Percentiles rank a stretch among this genome's conserved stretches.
Evolutionary conservation across 371 early-diverging fungal species (phyloP).

Genomic region (Globomyces sp.): DNA sequence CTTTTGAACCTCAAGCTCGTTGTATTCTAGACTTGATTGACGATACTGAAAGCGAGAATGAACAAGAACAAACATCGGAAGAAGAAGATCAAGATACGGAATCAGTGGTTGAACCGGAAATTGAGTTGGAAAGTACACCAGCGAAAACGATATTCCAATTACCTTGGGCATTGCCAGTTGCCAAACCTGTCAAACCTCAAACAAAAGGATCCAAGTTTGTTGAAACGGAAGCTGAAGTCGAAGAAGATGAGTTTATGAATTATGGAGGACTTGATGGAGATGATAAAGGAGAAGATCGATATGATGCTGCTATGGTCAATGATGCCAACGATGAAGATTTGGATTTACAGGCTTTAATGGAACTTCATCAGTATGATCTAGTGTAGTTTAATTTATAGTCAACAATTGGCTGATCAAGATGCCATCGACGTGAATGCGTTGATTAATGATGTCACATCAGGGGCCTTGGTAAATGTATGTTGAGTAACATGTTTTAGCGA

Average conservation of each 20-base stretch:
- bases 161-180: background rate
- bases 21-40: too few relatives aligned
- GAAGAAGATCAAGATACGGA: background rate
- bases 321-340: slow-evolving; percentile 21
- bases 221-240: slow-evolving; percentile 44
- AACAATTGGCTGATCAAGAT: slow-evolving; percentile 36
- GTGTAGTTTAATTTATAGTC: slow-evolving; percentile 16
- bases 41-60: too few relatives aligned
- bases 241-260: slow-evolving; percentile 48
- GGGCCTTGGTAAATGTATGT: slow-evolving; percentile 27
- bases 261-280: slow-evolving; percentile 45
- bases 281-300: slow-evolving; percentile 15
- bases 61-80: background rate
- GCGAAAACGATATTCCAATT: background rate
- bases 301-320: slow-evolving; percentile 23
- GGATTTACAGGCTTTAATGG: slow-evolving; percentile 26
- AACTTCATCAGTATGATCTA: slow-evolving; percentile 12
- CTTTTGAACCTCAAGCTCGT: too few relatives aligned
- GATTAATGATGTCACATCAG: slow-evolving; percentile 45
- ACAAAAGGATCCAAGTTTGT: slow-evolving; percentile 25
- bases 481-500: background rate
- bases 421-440: slow-evolving; percentile 32
- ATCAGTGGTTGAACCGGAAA: background rate
- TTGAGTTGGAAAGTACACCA: background rate
- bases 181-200: background rate